phyloP scores from a whole-genome alignment of 108 stramenopile species.

The Cyclostephanos tholiformis region DNA sequence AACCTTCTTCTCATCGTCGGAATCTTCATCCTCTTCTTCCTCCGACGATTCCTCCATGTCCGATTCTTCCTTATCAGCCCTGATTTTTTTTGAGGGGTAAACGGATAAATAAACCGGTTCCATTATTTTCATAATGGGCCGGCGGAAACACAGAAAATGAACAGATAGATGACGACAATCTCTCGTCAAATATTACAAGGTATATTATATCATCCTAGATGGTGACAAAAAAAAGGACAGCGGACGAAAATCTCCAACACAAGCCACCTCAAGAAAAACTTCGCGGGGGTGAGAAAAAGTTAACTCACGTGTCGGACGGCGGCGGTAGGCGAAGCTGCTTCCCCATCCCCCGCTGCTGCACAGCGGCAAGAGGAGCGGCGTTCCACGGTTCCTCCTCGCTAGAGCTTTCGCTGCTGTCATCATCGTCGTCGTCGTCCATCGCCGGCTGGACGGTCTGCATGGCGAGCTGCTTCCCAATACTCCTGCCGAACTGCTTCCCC shows the following conservation, averaged over 20 bases:
- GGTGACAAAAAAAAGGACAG: too few species aligned
- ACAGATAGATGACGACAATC: neutral
- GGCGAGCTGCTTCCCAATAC: conserved; percentile 36
- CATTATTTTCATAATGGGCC: neutral
- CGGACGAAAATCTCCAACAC: too few species aligned
- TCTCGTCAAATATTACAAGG: too few species aligned
- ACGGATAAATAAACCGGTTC: conserved; percentile 7
- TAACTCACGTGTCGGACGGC: neutral
- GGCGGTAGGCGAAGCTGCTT: conserved; percentile 66
- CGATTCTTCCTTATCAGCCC: conserved; percentile 49
- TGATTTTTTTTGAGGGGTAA: conserved; percentile 22
- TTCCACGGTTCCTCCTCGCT: conserved; percentile 51
- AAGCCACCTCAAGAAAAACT: too few species aligned
- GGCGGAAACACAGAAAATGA: neutral
- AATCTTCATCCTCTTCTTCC: conserved; percentile 54
- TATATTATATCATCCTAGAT: too few species aligned
- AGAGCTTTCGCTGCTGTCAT: conserved; percentile 57
- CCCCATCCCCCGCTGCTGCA: conserved; percentile 42
- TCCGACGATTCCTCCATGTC: conserved; percentile 46
- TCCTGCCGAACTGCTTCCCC: conserved; percentile 62
- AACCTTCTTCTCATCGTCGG: neutral
- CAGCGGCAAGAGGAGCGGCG: conserved; percentile 21
- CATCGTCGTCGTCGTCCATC: conserved; percentile 50
- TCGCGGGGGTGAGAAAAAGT: neutral
- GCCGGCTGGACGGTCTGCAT: conserved; percentile 14